Evolutionary conservation across 768 basidiomycete species (phyloP).

Genomic region (Lactarius evosmus): DNA sequence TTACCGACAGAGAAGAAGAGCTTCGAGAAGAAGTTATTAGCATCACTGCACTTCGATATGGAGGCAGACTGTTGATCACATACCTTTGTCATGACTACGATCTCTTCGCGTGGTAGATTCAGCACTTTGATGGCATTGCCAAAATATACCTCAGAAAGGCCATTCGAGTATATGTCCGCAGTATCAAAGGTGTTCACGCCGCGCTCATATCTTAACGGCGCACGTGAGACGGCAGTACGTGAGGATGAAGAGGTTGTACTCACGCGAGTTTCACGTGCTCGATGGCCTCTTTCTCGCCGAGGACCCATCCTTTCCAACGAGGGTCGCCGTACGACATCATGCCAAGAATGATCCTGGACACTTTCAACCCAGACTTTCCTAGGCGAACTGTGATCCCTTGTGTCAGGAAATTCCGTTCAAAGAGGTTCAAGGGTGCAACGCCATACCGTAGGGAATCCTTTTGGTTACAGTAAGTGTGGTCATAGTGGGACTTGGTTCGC

Average conservation of each 20-base stretch:
- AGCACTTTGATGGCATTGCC: slow-evolving; percentile 44
- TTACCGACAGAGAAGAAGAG: slow-evolving; percentile 9
- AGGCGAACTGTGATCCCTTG: slow-evolving; percentile 29
- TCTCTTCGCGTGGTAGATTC: slow-evolving; percentile 40
- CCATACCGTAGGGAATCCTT: slow-evolving; percentile 18
- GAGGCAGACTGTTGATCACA: neutral
- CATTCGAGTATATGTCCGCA: slow-evolving; percentile 41
- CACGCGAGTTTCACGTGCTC: slow-evolving; percentile 32
- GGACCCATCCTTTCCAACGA: slow-evolving; percentile 35
- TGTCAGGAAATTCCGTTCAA: neutral
- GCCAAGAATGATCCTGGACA: slow-evolving; percentile 64
- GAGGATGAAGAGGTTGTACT: slow-evolving; percentile 24
- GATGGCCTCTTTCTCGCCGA: slow-evolving; percentile 32
- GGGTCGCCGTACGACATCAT: slow-evolving; percentile 53
- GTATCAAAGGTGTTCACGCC: slow-evolving; percentile 65
- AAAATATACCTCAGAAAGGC: slow-evolving; percentile 36
- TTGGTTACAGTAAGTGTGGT: slow-evolving; percentile 8
- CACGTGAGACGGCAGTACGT: slow-evolving; percentile 19
- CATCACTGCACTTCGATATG: neutral
- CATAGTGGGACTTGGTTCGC: slow-evolving; percentile 7
- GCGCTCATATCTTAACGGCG: slow-evolving; percentile 45
- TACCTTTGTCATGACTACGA: slow-evolving; percentile 47
- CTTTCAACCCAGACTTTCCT: slow-evolving; percentile 55
- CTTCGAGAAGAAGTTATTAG: neutral
- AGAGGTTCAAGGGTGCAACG: neutral